Evolutionary conservation across 176 grass and related monocot genomes (phyloP), one percentile per base, ranked within the genome.

Genomic region (Oryza meridionalis): DNA sequence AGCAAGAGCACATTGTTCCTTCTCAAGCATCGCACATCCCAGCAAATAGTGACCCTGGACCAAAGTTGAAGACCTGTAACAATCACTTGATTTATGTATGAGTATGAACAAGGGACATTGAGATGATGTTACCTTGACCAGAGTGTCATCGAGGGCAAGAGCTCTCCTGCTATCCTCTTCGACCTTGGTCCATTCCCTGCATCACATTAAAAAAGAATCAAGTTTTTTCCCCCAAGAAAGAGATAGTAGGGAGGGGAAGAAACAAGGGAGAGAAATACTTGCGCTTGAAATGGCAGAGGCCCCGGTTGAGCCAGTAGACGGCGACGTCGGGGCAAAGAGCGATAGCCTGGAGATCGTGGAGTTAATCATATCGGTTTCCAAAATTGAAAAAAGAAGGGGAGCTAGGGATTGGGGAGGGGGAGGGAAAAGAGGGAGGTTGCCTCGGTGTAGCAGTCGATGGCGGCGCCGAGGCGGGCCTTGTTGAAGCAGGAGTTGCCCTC

Each of bases 371-470:
- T 31, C 29, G 29, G 29, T 31, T 31, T 2, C 29, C 29, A 31
- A 59, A 19, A 59, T 59, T 59, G 40, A 9, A 3, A 9, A 3
- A 46, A 2, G 43, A 17, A 46, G 46, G 50, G 16, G 11, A 15
- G 46, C 13, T 49, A 15, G 14, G 49, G 49, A 51, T 14, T 15
- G 15, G 47, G 14, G 6, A 21, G 17, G 43, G 47, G 3, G 72
- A 29, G 27, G 27, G 27, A 2, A 29, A 29, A 21, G 17, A 33
- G 47, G 3, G 72, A 9, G 65, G 73, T 76, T 84, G 88, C 95
- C 95, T 97, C 95, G 40, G 95, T 97, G 82, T 97, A 97, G 51
- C 92, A 91, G 73, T 97, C 92, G 74, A 97, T 97, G 27, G 95
- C 95, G 70, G 92, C 92, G 59, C 95, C 95, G 44, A 97, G 70